Base-by-base conservation (phyloP, 257 asterid species). In the Solanum arcanum region DNA sequence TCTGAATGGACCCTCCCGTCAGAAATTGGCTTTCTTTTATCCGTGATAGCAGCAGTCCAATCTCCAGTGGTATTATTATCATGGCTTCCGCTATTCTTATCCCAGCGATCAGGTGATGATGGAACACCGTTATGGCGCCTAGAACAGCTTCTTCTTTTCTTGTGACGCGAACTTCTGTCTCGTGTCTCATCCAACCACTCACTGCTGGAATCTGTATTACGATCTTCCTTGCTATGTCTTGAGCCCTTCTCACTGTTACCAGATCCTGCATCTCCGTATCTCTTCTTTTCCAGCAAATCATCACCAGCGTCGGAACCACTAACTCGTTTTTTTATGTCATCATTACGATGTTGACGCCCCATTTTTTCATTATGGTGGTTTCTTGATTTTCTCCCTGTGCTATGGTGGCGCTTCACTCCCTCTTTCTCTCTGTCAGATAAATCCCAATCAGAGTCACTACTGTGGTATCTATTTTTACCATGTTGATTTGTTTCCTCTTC, bases 371-470 rank as follows among this genome's bases (percentile, higher is more conserved):
- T 64, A 49, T 44, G 73, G 85, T 12, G 64, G 75, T 62, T 42
- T 83, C 88, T 86, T 74, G 89, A 88, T 74, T 86, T 83, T 88
- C 86, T 91, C 86, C 92, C 86, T 52, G 89, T 66, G 88, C 85
- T 72, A 23, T 82, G 86, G 76, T 13, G 41, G 69, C 69, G 86
- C 66, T 86, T 70, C 62, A 88, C 81, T 69, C 86, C 87, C 89
- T 84, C 88, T 27, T 73, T 59, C 27, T 88, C 88, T 87, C 90
- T 62, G 87, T 87, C 90, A 12, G 81, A 82, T 87, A 88, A 86
- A 87, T 88, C 86, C 81, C 60, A 66, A 69, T 91, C 93, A 87
- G 94, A 90, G 80, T 90, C 94, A 46, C 87, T 86, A 82, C 89
- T 90, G 33, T 86, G 70, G 41, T 88, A 74, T 60, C 88, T 89